phyloP scores from a whole-genome alignment of 2,329 filamentous ascomycete species.

The Fusarium pseudocircinatum region DNA sequence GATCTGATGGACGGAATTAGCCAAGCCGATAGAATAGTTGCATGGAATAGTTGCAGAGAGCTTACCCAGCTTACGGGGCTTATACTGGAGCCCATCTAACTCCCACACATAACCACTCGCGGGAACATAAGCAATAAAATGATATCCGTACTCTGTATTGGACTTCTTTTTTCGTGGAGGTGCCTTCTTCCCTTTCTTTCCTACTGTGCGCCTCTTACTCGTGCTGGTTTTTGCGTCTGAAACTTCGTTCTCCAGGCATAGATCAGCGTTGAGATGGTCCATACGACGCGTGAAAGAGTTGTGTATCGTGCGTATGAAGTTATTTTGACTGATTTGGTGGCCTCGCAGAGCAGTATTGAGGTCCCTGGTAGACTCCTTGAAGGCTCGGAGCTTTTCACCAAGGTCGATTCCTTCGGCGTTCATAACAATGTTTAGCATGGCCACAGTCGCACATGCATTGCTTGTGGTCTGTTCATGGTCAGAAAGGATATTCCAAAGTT shows the following conservation, averaged over 20 bases:
- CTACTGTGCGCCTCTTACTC: constrained; percentile 45
- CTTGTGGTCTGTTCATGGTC: constrained; percentile 68
- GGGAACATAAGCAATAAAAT: constrained; percentile 91
- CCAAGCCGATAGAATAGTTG: too few relatives aligned
- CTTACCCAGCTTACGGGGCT: constrained; percentile 62
- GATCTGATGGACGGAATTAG: constrained; percentile 25
- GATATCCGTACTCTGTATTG: constrained; percentile 73
- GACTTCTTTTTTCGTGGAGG: constrained; percentile 50
- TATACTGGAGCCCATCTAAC: constrained; percentile 82
- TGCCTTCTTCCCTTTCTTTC: constrained; percentile 49
- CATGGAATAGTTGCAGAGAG: not conserved
- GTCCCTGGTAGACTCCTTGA: constrained; percentile 76
- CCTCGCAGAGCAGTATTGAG: constrained; percentile 80
- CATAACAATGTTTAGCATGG: constrained; percentile 92
- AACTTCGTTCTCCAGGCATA: constrained; percentile 69
- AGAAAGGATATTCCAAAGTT: not conserved
- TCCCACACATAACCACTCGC: constrained; percentile 82
- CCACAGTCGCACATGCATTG: constrained; percentile 92
- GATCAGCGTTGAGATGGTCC: constrained; percentile 78
- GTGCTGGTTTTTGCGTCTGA: constrained; percentile 48
- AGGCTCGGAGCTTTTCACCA: constrained; percentile 74
- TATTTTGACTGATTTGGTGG: constrained; percentile 76
- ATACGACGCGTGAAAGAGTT: constrained; percentile 86
- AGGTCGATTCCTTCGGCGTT: constrained; percentile 75
- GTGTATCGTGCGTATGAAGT: constrained; percentile 82